A percentile compares a stretch with the other conserved stretches of the same genome.
Conservation (phyloP, 2,329 filamentous ascomycete species). For the Colletotrichum navitas region DNA sequence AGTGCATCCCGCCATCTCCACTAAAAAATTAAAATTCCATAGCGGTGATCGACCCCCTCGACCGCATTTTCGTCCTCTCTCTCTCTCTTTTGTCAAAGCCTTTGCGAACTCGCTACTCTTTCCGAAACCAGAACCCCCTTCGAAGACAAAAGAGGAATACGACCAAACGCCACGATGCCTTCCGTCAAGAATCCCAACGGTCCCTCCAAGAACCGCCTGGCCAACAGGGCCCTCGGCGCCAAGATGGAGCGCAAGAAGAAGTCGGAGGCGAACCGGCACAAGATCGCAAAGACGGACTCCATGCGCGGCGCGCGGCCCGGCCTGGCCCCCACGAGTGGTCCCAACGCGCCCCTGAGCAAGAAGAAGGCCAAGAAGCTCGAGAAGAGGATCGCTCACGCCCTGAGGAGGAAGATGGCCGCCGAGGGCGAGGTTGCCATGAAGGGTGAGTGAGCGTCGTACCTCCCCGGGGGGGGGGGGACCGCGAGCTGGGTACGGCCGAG, state of each 20-base stretch:
- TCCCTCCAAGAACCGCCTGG: constrained; percentile 65
- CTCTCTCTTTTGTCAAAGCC: too few relatives aligned
- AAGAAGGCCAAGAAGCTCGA: constrained; percentile 70
- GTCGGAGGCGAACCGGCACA: constrained; percentile 53
- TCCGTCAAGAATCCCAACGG: constrained; percentile 71
- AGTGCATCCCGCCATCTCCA: constrained; percentile 31
- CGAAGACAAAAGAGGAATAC: background rate
- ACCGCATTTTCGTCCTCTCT: constrained; percentile 5
- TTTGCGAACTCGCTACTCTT: background rate
- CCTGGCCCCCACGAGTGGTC: constrained; percentile 68
- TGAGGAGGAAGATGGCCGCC: constrained; percentile 65
- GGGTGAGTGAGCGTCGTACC: constrained; percentile 49
- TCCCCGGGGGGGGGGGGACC: too few relatives aligned
- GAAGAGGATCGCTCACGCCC: constrained; percentile 64
- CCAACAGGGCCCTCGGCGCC: constrained; percentile 59
- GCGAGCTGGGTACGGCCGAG: background rate
- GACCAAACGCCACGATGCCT: constrained; percentile 56
- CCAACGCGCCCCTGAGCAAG: constrained; percentile 62
- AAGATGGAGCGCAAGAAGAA: constrained; percentile 60
- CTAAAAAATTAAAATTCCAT: constrained; percentile 35
- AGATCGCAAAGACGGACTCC: constrained; percentile 58
- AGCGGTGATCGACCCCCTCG: background rate
- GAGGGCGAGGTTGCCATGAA: constrained; percentile 65
- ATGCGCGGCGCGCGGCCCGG: constrained; percentile 65
- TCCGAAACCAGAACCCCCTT: background rate